These are phyloP conservation scores for Fusarium sp. DNA, from an alignment of 2,329 filamentous ascomycete genomes.

Conservation along the genomic window DNA sequence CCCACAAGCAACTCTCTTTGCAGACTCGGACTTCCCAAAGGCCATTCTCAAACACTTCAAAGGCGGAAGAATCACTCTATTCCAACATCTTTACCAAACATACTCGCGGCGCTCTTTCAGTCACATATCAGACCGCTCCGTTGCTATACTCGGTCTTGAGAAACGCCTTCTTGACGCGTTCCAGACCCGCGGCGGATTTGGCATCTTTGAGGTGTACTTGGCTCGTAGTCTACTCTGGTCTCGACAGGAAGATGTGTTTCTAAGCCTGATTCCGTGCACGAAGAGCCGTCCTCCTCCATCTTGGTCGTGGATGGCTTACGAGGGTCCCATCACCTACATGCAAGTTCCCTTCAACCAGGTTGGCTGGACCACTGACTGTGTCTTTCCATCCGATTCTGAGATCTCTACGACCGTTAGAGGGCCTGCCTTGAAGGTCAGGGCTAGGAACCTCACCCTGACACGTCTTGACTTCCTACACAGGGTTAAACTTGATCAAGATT, in stretches of 20 bases:
- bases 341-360: neutral
- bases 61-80: neutral
- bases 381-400: neutral
- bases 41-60: neutral
- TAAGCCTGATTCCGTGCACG: neutral
- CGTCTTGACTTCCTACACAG: neutral
- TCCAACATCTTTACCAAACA: neutral
- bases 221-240: neutral
- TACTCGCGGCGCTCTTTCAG: neutral
- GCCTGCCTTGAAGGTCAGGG: neutral
- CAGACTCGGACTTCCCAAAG: neutral
- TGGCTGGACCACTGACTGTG: neutral
- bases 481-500: neutral
- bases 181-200: neutral
- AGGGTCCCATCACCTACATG: neutral
- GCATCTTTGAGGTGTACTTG: neutral
- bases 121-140: neutral
- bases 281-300: neutral
- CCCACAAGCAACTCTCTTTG: neutral
- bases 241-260: neutral
- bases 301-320: neutral
- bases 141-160: neutral
- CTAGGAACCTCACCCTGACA: neutral
- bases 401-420: neutral
- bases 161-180: neutral